Base-by-base conservation (phyloP, 2,329 filamentous ascomycete species). In the Epichloe gansuensis region DNA sequence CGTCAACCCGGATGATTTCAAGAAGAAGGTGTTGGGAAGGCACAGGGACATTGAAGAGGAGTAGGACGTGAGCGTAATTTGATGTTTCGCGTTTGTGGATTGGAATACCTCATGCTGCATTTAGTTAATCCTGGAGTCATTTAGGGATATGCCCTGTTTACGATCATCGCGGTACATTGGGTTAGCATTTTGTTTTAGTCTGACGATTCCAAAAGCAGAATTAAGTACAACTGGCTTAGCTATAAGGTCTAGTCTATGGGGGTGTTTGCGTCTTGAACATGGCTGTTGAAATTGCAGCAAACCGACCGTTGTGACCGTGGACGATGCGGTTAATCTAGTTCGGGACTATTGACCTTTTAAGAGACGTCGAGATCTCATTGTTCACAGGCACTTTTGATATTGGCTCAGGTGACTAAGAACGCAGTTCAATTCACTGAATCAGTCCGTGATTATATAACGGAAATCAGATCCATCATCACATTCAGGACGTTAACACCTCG, bases 1-100 rank as follows among this genome's bases (percentile, higher is more conserved):
- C 67, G 89, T 84, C 61, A 82, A 97, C 67, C 76, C 83, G 39
- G 83, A 81, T 46, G 88, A 95, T 68, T 97, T 93, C 77, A 89
- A 95, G 78, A 81, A 81, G 59, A 85, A 84, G 72, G 81, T 85
- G 37, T 62, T 78, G 57, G 79, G 71, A 48, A 76, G 82, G 55
- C 81, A 85, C 69, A 73, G 74, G 46, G 82, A 85, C 58, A 68
- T 84, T 31, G 82, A 85, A 56, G 82, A 85, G 57, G 81, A 85
- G 61, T 83, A 69, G 51, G 42, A 39, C 43, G 47, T 35, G 12
- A 31, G 39, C 13, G 15, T n/a, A n/a, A 8, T 21, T 31, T 17
- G 8, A 11, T 37, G 52, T 48, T 50, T 38, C n/a, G 37, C 15
- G n/a, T 28, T 42, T 51, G 52, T 52, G 48, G 17, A 55, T 55